These are phyloP conservation scores for Ustilago cynodontis DNA, from an alignment of 1,284 basidiomycete species.

Conservation along the genomic window DNA sequence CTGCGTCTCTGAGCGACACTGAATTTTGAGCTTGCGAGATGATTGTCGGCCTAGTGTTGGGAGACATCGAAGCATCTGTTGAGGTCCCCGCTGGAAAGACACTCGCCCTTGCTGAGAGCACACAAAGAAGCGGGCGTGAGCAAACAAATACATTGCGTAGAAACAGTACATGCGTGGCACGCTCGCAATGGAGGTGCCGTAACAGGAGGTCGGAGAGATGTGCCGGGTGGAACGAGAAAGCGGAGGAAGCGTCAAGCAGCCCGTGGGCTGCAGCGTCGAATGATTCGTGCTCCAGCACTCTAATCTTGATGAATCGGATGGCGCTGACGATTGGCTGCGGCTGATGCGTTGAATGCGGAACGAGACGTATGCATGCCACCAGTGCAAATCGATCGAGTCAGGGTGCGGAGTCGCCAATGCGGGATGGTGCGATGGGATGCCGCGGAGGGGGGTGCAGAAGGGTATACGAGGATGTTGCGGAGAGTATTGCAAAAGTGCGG, in stretches of 20 bases:
- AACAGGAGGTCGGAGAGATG: not conserved
- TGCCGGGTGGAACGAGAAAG: not conserved
- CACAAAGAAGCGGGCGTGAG: too few species aligned
- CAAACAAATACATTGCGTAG: conserved; percentile 35
- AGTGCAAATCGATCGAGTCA: not conserved
- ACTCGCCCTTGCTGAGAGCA: too few species aligned
- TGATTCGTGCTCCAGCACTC: not conserved
- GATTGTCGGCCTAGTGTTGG: too few species aligned
- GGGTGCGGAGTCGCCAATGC: not conserved
- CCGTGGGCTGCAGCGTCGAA: not conserved
- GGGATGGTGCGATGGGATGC: not conserved
- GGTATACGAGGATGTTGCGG: conserved; percentile 21
- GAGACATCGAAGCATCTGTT: too few species aligned
- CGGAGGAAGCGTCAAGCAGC: not conserved
- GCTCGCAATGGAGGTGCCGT: not conserved
- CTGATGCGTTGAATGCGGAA: not conserved
- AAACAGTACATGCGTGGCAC: not conserved
- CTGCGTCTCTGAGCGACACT: too few species aligned
- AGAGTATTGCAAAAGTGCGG: not conserved
- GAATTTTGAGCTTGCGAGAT: too few species aligned
- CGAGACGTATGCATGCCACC: not conserved
- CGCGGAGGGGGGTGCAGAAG: not conserved
- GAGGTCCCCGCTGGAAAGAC: too few species aligned
- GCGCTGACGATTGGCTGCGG: not conserved
- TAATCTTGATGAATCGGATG: not conserved